Evolutionary conservation across 2,329 filamentous ascomycete genomes (phyloP), one percentile per base, ranked within the genome.

Genomic region (Lachnellula arida): DNA sequence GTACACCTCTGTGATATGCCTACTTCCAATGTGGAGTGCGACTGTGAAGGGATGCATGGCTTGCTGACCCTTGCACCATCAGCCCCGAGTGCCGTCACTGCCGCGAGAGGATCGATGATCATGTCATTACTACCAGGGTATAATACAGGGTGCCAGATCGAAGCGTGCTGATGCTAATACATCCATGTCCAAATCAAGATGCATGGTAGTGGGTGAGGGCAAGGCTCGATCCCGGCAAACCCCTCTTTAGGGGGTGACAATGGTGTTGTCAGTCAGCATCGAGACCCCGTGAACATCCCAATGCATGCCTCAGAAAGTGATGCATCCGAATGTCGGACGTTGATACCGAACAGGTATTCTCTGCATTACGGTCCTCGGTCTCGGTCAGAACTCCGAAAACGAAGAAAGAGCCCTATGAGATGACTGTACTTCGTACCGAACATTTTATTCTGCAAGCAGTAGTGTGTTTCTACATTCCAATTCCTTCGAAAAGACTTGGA

Each of bases 381-480:
- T 40, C 15, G 15, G 37, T 40, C 15, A 40, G 37, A 40, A 57
- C 48, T 47, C 49, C 22, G 42, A 25, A 53, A 53, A 15, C 28
- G 5, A 32, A 15, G 39, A 37, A 28, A 46, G 42, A 19, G 34
- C 51, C 25, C 35, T 39, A 39, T 44, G 28, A 46, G 28, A 63
- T 65, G 62, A 65, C 60, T 65, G 64, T 62, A 62, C 60, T 56
- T 61, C 43, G 59, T 60, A 56, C 37, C 22, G 44, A 44, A 22
- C 8, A 19, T 19, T 7, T 19, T 22, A 17, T 42, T 32, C 14
- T 25, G 23, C 42, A n/a, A 48, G 32, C 35, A 34, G 39, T 47
- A 32, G 39, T 28, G 25, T 39, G 17, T 53, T 35, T 53, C 43
- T 22, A 22, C 3, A 52, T 14, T 19, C 11, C 34, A 17, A 23